These are phyloP conservation scores for Fusarium sp. DNA, from an alignment of 2,329 filamentous ascomycete species.

Conservation along the genomic window DNA sequence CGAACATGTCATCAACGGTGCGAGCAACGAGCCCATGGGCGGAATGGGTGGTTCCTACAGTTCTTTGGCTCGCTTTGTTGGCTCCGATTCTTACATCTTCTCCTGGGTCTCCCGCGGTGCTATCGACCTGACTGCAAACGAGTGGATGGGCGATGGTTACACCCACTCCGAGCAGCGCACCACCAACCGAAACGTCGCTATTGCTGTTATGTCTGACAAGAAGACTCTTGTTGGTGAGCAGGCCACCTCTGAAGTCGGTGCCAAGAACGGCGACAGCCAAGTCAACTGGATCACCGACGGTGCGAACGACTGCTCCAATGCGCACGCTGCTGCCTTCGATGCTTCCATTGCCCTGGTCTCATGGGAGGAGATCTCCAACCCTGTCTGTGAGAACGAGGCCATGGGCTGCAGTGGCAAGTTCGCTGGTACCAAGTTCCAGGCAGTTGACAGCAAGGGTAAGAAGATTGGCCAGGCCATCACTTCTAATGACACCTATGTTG, in stretches of 20 bases:
- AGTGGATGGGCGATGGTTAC: constrained; percentile 69
- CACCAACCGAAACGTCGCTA: constrained; percentile 69
- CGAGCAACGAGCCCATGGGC: constrained; percentile 68
- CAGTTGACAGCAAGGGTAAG: constrained; percentile 62
- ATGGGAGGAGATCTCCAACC: constrained; percentile 70
- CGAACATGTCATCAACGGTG: constrained; percentile 71
- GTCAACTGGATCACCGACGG: constrained; percentile 68
- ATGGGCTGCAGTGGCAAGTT: constrained; percentile 71
- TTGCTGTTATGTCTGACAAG: constrained; percentile 68
- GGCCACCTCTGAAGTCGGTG: constrained; percentile 66
- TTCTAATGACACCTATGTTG: constrained; percentile 66
- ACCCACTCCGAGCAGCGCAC: constrained; percentile 64
- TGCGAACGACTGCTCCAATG: constrained; percentile 66
- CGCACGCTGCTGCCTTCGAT: constrained; percentile 68
- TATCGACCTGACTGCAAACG: constrained; percentile 63
- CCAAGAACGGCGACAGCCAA: constrained; percentile 66
- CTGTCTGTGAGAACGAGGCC: constrained; percentile 65
- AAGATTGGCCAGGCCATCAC: constrained; percentile 63
- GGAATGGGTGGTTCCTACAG: constrained; percentile 74
- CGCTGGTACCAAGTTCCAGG: constrained; percentile 69
- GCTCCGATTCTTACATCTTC: constrained; percentile 67
- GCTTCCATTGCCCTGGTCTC: constrained; percentile 64
- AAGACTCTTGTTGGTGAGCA: constrained; percentile 64
- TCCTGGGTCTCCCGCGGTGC: constrained; percentile 72
- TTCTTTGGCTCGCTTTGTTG: constrained; percentile 64